Conservation (phyloP, 331 rosid species). For the Acacia concinna region DNA sequence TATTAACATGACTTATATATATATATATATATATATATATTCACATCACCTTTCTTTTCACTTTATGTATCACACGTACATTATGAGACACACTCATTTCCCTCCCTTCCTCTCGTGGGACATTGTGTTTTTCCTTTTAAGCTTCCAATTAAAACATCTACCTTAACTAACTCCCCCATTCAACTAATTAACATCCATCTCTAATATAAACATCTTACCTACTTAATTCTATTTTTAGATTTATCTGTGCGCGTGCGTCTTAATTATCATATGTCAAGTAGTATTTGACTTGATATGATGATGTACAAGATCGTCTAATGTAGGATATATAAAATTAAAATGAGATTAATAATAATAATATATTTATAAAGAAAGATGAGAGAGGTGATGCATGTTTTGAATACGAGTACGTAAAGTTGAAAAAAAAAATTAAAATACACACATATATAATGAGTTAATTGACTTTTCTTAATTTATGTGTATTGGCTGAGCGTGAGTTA, state of each 20-base stretch:
- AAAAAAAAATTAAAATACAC: too few species aligned
- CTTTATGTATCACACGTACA: background rate
- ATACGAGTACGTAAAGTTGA: too few species aligned
- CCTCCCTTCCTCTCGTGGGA: background rate
- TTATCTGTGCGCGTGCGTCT: background rate
- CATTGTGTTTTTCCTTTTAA: background rate
- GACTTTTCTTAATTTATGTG: too few species aligned
- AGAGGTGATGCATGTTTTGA: too few species aligned
- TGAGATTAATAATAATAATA: too few species aligned
- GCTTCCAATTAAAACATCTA: background rate
- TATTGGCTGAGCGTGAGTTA: too few species aligned
- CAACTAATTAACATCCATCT: background rate
- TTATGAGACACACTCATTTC: background rate
- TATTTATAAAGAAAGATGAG: too few species aligned
- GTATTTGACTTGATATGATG: background rate
- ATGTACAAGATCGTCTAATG: background rate
- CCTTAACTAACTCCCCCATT: background rate
- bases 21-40: too few species aligned
- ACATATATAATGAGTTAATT: too few species aligned
- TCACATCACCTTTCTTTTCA: background rate
- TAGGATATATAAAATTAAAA: background rate
- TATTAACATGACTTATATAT: too few species aligned
- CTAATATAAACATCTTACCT: background rate
- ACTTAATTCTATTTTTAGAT: background rate
- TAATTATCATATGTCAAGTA: background rate